phyloP scores from a whole-genome alignment of 805 yeast genomes.

The Hanseniaspora lachancei region DNA sequence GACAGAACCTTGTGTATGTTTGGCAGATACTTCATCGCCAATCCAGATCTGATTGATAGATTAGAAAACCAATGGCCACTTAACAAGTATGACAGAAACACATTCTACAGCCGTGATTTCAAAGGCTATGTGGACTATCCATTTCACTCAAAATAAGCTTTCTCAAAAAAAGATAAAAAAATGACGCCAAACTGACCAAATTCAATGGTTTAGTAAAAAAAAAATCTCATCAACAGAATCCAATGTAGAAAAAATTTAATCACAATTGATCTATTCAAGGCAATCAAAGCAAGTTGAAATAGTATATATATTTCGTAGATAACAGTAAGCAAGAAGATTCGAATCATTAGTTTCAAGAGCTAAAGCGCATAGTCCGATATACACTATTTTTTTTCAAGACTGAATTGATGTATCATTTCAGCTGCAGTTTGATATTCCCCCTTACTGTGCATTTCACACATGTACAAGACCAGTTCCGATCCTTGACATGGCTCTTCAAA shows the following conservation, averaged over 20 bases:
- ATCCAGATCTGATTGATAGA: conserved; percentile 31
- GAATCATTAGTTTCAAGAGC: not conserved
- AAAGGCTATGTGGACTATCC: conserved; percentile 29
- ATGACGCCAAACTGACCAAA: too few relatives aligned
- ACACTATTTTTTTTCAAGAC: not conserved
- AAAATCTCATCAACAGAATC: too few relatives aligned
- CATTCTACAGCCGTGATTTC: conserved; percentile 29
- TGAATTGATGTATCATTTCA: not conserved
- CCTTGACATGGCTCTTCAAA: not conserved
- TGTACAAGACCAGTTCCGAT: not conserved
- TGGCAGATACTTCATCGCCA: conserved; percentile 29
- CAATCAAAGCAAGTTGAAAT: too few relatives aligned
- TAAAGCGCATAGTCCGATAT: not conserved
- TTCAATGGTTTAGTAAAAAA: too few relatives aligned
- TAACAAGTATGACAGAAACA: conserved; percentile 30
- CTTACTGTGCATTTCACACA: not conserved
- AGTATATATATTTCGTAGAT: too few relatives aligned
- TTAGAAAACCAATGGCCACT: conserved; percentile 26
- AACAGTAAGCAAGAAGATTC: not conserved
- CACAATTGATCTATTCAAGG: too few relatives aligned
- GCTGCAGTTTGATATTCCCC: not conserved
- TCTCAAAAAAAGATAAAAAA: not conserved
- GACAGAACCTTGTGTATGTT: conserved; percentile 34
- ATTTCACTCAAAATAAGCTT: conserved; percentile 16
- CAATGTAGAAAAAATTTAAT: too few relatives aligned